These are phyloP conservation scores for Pleurotus eryngii DNA, from an alignment of 768 basidiomycete species.

Conservation along the genomic window DNA sequence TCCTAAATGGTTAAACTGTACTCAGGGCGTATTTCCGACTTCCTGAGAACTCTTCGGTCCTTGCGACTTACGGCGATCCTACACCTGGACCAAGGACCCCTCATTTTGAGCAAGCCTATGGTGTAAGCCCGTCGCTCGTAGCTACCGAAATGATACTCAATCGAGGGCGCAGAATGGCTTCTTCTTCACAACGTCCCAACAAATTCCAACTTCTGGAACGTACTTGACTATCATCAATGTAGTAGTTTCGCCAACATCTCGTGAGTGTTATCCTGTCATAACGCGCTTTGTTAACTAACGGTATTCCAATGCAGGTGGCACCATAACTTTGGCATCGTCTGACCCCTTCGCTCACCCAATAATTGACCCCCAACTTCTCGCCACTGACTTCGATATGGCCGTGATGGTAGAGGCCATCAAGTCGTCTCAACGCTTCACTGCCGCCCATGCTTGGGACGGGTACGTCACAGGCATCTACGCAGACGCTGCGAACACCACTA, in stretches of 20 bases:
- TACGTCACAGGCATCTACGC: constrained; percentile 19
- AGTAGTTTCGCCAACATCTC: constrained; percentile 33
- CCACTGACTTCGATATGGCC: constrained; percentile 19
- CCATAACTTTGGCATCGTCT: constrained; percentile 21
- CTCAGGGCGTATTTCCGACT: constrained; percentile 20
- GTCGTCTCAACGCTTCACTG: constrained; percentile 19
- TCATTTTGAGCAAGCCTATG: constrained; percentile 32
- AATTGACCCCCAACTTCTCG: constrained; percentile 22
- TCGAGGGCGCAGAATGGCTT: neutral
- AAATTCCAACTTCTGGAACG: constrained; percentile 23
- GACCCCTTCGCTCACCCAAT: constrained; percentile 23
- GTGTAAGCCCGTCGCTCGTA: constrained; percentile 16
- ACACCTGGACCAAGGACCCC: constrained; percentile 30
- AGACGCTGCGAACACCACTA: constrained; percentile 18
- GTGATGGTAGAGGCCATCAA: constrained; percentile 25
- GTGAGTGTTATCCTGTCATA: constrained; percentile 16
- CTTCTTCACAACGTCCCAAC: constrained; percentile 5
- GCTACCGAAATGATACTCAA: neutral
- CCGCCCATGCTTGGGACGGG: constrained; percentile 24
- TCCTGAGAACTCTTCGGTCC: constrained; percentile 24
- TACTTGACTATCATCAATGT: constrained; percentile 26
- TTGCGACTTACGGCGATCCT: constrained; percentile 28
- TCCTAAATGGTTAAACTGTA: no score
- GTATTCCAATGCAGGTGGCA: constrained; percentile 16
- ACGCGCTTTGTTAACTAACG: neutral